Evolutionary conservation across 805 yeast species (phyloP).

Genomic region (Metschnikowia corniflorae): DNA sequence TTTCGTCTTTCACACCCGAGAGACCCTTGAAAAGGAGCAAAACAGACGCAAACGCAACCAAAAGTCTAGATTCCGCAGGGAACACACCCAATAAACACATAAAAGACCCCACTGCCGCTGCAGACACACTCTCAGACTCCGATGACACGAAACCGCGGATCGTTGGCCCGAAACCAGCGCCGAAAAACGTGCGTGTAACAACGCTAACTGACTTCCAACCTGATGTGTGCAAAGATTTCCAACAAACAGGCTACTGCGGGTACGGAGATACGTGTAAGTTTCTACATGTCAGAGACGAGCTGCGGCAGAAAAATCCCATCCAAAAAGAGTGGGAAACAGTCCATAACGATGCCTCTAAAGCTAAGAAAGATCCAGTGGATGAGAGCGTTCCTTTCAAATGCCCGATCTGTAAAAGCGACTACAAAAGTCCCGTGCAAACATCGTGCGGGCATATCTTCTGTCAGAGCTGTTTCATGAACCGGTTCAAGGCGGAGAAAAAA

Average conservation of each 20-base stretch:
- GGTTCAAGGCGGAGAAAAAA: slow-evolving; percentile 39
- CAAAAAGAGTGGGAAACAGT: slow-evolving; percentile 67
- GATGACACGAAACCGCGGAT: not conserved
- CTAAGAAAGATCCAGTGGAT: not conserved
- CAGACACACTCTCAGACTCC: not conserved
- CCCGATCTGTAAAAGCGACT: slow-evolving; percentile 54
- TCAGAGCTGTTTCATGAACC: slow-evolving; percentile 51
- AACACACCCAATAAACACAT: not conserved
- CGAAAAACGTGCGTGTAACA: slow-evolving; percentile 53
- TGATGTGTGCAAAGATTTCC: slow-evolving; percentile 90
- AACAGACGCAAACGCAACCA: not conserved
- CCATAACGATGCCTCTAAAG: slow-evolving; percentile 11
- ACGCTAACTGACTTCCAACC: slow-evolving; percentile 83
- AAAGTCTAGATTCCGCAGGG: not conserved
- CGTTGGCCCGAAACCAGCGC: slow-evolving; percentile 26
- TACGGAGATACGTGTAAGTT: slow-evolving; percentile 97
- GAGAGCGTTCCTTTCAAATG: slow-evolving; percentile 52
- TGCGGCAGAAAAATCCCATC: slow-evolving; percentile 63
- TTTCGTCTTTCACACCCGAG: slow-evolving; percentile 1
- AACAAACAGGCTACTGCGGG: slow-evolving; percentile 92
- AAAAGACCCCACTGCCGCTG: not conserved
- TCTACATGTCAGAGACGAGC: slow-evolving; percentile 85
- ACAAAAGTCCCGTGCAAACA: slow-evolving; percentile 54
- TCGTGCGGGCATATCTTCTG: slow-evolving; percentile 65
- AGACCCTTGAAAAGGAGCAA: slow-evolving; percentile 3